phyloP scores from a whole-genome alignment of 1,284 basidiomycete genomes.

The Cutaneotrichosporon curvatum region DNA sequence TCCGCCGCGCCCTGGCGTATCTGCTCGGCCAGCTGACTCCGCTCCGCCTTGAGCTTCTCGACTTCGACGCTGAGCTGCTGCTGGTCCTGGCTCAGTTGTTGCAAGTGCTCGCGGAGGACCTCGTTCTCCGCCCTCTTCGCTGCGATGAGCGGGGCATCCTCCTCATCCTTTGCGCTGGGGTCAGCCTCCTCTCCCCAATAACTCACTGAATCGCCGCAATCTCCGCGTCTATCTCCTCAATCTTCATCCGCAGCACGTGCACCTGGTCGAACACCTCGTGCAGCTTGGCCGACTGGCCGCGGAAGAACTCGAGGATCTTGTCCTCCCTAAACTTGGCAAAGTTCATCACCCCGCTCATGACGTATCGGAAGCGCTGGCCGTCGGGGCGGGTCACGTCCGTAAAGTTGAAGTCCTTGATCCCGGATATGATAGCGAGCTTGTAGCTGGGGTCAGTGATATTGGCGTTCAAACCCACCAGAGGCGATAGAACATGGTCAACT shows the following conservation, averaged over 20 bases:
- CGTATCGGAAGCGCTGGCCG: conserved; percentile 59
- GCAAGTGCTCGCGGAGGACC: conserved; percentile 57
- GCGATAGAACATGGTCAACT: conserved; percentile 58
- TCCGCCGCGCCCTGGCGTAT: not conserved
- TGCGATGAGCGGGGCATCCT: conserved; percentile 64
- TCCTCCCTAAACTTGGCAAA: conserved; percentile 65
- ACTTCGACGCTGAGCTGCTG: conserved; percentile 47
- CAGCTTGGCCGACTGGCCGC: conserved; percentile 24
- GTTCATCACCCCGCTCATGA: conserved; percentile 83
- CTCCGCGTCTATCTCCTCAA: conserved; percentile 53
- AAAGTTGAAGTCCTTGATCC: conserved; percentile 66
- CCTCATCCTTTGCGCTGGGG: conserved; percentile 57
- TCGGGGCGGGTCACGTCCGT: conserved; percentile 68
- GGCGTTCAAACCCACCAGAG: conserved; percentile 59
- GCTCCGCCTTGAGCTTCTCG: conserved; percentile 61
- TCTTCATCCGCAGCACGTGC: conserved; percentile 48
- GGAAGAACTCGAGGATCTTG: not conserved
- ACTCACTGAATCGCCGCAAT: conserved; percentile 61
- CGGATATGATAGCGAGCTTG: conserved; percentile 60
- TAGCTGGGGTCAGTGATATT: conserved; percentile 34
- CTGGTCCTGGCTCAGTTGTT: conserved; percentile 58
- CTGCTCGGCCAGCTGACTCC: conserved; percentile 4
- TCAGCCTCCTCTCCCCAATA: not conserved
- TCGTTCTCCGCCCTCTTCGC: conserved; percentile 58
- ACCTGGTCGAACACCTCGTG: conserved; percentile 24